Evolutionary conservation across 1,284 basidiomycete species (phyloP).

Genomic region (Sporisorium exsertum): DNA sequence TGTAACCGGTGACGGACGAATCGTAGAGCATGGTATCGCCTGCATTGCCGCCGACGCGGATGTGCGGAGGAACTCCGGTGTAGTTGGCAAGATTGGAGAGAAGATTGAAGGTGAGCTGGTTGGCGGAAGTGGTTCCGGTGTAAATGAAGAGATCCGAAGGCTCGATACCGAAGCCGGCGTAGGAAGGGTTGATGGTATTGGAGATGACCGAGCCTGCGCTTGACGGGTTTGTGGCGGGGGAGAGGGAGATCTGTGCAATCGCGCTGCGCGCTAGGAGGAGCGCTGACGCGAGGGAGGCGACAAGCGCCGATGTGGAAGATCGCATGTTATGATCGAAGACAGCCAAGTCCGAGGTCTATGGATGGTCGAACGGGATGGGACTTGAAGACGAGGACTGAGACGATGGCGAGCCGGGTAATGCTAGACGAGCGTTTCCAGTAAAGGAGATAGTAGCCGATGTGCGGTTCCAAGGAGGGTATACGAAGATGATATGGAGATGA

Average conservation of each 20-base stretch:
- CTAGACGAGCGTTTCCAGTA: background rate
- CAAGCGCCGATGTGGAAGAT: slow-evolving; percentile 28
- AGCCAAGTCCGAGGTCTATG: background rate
- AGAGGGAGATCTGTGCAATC: slow-evolving; percentile 28
- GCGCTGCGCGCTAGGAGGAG: slow-evolving; percentile 16
- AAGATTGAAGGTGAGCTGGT: slow-evolving; percentile 54
- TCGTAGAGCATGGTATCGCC: slow-evolving; percentile 56
- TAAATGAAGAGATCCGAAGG: slow-evolving; percentile 53
- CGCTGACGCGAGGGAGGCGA: slow-evolving; percentile 36
- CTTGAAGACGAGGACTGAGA: background rate
- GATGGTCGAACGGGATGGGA: background rate
- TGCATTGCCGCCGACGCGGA: slow-evolving; percentile 57
- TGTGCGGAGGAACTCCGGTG: slow-evolving; percentile 55
- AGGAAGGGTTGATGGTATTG: slow-evolving; percentile 50
- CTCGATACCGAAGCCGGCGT: slow-evolving; percentile 60
- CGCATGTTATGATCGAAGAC: slow-evolving; percentile 12
- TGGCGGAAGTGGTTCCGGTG: slow-evolving; percentile 43
- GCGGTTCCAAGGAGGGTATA: background rate
- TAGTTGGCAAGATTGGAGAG: slow-evolving; percentile 55
- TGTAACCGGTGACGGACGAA: slow-evolving; percentile 18
- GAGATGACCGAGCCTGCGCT: slow-evolving; percentile 44
- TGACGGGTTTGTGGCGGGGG: slow-evolving; percentile 21
- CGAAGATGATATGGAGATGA: background rate
- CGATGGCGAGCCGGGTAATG: too few species aligned
- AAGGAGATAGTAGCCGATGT: background rate